Evolutionary conservation across 345 rosid genomes (phyloP).

Genomic region (Sisymbrium irio): DNA sequence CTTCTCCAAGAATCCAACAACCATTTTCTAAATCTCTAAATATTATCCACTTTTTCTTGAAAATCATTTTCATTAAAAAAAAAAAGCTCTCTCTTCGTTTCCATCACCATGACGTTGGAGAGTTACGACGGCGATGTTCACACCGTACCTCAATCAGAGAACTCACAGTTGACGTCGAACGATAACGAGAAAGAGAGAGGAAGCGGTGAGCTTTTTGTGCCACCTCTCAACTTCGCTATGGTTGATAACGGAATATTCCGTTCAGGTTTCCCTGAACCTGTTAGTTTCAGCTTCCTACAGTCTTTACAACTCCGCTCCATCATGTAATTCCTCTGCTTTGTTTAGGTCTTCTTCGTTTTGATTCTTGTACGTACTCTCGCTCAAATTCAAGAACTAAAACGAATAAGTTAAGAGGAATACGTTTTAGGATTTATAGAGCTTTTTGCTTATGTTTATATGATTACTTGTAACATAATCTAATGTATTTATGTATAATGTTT

Average conservation of each 20-base stretch:
- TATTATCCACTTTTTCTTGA: background rate
- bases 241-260: conserved; percentile 70
- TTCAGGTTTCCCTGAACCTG: conserved; percentile 69
- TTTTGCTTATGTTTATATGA: too few relatives aligned
- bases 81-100: background rate
- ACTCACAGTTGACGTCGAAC: conserved; percentile 5
- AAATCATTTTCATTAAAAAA: background rate
- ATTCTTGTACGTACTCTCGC: too few relatives aligned
- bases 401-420: too few relatives aligned
- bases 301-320: conserved; percentile 65
- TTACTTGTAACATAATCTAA: too few relatives aligned
- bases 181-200: conserved; percentile 32
- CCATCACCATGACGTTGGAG: conserved; percentile 27
- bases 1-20: background rate
- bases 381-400: background rate
- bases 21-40: conserved; percentile 4
- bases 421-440: too few relatives aligned
- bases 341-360: background rate
- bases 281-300: conserved; percentile 63
- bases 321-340: too few relatives aligned
- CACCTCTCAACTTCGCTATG: conserved; percentile 73
- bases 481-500: too few relatives aligned
- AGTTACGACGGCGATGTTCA: conserved; percentile 32
- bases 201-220: conserved; percentile 51
- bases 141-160: conserved; percentile 34